Evolutionary conservation across 768 basidiomycete genomes (phyloP).

Genomic region (Rhodotorula babjevae): DNA sequence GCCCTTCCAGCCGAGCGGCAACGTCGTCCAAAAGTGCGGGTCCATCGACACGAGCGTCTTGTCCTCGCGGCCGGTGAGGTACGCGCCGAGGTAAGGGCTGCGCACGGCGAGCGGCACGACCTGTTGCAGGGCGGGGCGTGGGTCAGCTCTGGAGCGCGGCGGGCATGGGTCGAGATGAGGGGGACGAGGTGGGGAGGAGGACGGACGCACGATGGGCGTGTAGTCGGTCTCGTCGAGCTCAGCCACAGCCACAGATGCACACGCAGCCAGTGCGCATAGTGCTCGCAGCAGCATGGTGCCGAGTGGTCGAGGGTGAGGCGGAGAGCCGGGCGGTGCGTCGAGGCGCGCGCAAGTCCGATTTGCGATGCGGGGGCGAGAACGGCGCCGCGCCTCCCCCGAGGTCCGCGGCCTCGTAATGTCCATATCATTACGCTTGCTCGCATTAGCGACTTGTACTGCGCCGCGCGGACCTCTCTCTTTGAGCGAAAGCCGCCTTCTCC

Average conservation of each 20-base stretch:
- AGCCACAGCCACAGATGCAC: not conserved
- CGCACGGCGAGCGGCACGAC: slow-evolving; percentile 33
- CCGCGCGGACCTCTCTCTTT: too few relatives aligned
- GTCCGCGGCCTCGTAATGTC: too few relatives aligned
- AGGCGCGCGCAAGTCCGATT: too few relatives aligned
- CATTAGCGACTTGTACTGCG: too few relatives aligned
- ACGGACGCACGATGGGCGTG: slow-evolving; percentile 23
- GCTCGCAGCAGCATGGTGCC: not conserved
- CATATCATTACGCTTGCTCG: too few relatives aligned
- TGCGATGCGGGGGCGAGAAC: too few relatives aligned
- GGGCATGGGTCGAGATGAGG: not conserved
- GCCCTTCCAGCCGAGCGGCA: slow-evolving; percentile 29
- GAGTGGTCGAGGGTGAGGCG: too few relatives aligned
- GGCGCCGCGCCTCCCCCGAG: too few relatives aligned
- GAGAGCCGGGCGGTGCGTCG: too few relatives aligned
- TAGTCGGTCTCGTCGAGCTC: slow-evolving; percentile 19
- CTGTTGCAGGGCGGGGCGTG: not conserved
- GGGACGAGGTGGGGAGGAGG: not conserved
- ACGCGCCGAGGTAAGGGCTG: slow-evolving; percentile 29
- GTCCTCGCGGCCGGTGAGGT: slow-evolving; percentile 17
- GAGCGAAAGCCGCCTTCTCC: too few relatives aligned
- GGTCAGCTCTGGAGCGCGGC: not conserved
- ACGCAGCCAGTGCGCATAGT: not conserved
- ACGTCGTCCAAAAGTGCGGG: slow-evolving; percentile 31
- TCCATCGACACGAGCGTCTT: slow-evolving; percentile 20